Percentiles rank a stretch among this genome's conserved stretches.
Evolutionary conservation across 2,329 filamentous ascomycete genomes (phyloP).

Genomic region (Exophiala bonariae): DNA sequence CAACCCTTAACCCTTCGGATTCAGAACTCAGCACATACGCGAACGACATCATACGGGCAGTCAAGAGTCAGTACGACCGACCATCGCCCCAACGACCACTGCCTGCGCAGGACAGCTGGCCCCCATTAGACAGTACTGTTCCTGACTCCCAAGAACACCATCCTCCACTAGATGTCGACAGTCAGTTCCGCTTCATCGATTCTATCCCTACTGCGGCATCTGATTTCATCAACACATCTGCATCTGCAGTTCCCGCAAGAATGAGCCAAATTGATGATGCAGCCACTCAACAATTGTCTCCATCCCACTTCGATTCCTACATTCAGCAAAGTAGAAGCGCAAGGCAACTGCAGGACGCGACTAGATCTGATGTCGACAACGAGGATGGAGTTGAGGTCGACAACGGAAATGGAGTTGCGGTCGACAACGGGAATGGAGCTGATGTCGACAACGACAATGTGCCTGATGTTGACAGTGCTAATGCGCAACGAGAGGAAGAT

Average conservation of each 20-base stretch:
- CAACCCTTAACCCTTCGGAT: conserved; percentile 12
- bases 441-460: conserved; percentile 22
- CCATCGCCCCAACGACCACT: not conserved
- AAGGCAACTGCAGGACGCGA: conserved; percentile 12
- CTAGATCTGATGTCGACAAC: conserved; percentile 1
- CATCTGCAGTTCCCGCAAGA: conserved; percentile 31
- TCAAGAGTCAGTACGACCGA: conserved; percentile 1
- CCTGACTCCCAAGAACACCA: conserved; percentile 22
- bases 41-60: conserved; percentile 4
- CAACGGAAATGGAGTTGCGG: conserved; percentile 19
- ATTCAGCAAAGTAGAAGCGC: conserved; percentile 38
- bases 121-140: conserved; percentile 13
- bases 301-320: conserved; percentile 43
- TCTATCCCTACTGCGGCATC: not conserved
- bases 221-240: not conserved
- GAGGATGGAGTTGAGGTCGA: no score
- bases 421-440: no score
- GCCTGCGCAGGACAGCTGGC: not conserved
- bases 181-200: conserved; percentile 7
- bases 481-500: conserved; percentile 29
- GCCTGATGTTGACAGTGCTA: conserved; percentile 11
- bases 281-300: conserved; percentile 47
- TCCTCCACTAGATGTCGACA: conserved; percentile 10
- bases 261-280: conserved; percentile 36
- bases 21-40: conserved; percentile 9